A percentile compares a stretch with the other conserved stretches of the same genome.
Evolutionary conservation across 257 asterid genomes (phyloP).

Genomic region (Cordia subcordata): DNA sequence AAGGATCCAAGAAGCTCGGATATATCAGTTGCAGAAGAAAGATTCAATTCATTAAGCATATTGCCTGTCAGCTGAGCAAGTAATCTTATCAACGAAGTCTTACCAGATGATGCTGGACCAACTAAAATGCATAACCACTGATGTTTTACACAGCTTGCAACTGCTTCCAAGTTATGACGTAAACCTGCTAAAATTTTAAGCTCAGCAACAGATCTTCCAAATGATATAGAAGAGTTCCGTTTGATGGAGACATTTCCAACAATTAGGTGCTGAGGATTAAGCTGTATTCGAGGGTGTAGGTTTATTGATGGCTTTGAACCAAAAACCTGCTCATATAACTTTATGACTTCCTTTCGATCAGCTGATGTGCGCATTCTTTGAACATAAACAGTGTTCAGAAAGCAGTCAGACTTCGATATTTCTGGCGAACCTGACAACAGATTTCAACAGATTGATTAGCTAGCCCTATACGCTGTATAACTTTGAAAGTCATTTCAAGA

Average conservation of each 20-base stretch:
- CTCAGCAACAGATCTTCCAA: conserved; percentile 37
- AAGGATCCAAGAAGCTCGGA: conserved; percentile 96
- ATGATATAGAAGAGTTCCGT: conserved; percentile 46
- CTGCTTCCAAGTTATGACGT: conserved; percentile 70
- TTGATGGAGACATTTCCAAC: conserved; percentile 59
- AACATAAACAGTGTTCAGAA: conserved; percentile 72
- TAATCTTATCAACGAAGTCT: conserved; percentile 74
- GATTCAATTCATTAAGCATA: conserved; percentile 75
- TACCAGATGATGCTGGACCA: conserved; percentile 90
- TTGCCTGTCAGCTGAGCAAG: conserved; percentile 86
- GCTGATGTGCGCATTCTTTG: conserved; percentile 92
- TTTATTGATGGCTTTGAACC: conserved; percentile 56
- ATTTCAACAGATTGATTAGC: conserved; percentile 10
- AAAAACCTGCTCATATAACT: conserved; percentile 63
- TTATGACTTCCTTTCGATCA: conserved; percentile 68
- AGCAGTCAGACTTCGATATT: conserved; percentile 52
- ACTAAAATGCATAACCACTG: conserved; percentile 95
- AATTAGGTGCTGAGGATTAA: conserved; percentile 43
- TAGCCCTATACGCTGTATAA: conserved; percentile 11
- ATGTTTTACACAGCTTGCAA: conserved; percentile 60
- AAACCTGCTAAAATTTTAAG: conserved; percentile 69
- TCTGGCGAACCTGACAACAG: conserved; percentile 52
- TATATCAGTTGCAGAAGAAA: conserved; percentile 92
- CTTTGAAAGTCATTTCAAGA: not conserved
- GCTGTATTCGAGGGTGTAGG: conserved; percentile 59